A percentile compares a stretch with the other conserved stretches of the same genome.
These are phyloP conservation scores for Diaporthe aspalathi DNA, from an alignment of 2,329 filamentous ascomycete species.

Conservation along the genomic window DNA sequence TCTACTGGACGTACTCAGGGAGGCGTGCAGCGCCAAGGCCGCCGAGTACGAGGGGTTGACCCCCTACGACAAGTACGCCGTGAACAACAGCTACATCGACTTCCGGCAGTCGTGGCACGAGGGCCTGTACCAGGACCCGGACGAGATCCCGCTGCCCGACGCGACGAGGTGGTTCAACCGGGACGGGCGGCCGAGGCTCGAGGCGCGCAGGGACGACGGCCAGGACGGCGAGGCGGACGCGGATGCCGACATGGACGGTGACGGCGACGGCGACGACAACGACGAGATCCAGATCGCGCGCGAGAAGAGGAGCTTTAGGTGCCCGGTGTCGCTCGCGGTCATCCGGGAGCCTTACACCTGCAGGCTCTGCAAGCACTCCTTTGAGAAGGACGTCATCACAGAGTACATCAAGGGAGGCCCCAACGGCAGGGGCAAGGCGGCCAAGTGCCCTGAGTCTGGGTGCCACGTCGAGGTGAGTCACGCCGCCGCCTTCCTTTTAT, in stretches of 20 bases:
- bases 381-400: conserved; percentile 73
- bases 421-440: conserved; percentile 42
- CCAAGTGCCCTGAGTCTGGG: conserved; percentile 73
- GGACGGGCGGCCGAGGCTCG: conserved; percentile 53
- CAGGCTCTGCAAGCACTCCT: conserved; percentile 76
- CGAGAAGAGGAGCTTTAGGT: conserved; percentile 74
- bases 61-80: conserved; percentile 61
- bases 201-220: conserved; percentile 32
- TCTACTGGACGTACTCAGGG: conserved; percentile 46
- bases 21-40: conserved; percentile 51
- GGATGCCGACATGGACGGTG: conserved; percentile 50
- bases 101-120: conserved; percentile 71
- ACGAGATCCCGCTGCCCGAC: conserved; percentile 63
- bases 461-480: conserved; percentile 65
- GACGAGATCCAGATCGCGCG: conserved; percentile 76
- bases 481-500: background rate
- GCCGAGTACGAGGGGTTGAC: conserved; percentile 56
- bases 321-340: conserved; percentile 73
- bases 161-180: conserved; percentile 65
- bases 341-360: conserved; percentile 77
- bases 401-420: conserved; percentile 57
- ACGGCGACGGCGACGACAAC: conserved; percentile 59
- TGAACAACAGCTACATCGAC: conserved; percentile 68
- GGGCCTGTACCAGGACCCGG: conserved; percentile 58
- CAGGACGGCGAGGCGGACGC: conserved; percentile 42